Conservation (phyloP, 345 rosid species). For the Citrus australasica region DNA sequence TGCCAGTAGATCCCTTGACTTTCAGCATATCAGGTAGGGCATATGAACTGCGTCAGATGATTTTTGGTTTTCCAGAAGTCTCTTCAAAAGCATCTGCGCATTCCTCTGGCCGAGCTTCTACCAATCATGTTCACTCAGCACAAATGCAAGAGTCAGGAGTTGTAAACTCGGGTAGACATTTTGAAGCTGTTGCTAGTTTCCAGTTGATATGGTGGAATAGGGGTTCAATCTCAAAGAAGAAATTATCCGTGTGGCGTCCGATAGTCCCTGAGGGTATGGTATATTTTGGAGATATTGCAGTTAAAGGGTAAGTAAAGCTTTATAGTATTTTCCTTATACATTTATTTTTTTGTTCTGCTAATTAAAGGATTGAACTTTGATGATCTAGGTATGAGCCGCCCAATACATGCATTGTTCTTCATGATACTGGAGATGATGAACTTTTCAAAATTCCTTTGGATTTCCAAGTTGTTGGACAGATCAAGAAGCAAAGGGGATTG, state of each 20-base stretch:
- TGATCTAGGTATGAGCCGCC: slow-evolving; percentile 80
- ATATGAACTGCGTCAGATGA: slow-evolving; percentile 68
- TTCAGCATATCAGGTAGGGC: slow-evolving; percentile 53
- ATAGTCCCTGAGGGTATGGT: slow-evolving; percentile 70
- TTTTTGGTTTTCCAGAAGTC: slow-evolving; percentile 52
- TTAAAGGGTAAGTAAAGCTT: slow-evolving; percentile 65
- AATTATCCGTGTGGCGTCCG: slow-evolving; percentile 92
- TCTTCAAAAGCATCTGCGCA: slow-evolving; percentile 33
- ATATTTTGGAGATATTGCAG: slow-evolving; percentile 93
- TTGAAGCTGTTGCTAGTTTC: slow-evolving; percentile 82
- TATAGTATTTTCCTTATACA: not conserved
- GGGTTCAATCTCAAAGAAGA: slow-evolving; percentile 64
- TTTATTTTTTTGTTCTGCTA: slow-evolving; percentile 4
- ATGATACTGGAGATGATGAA: slow-evolving; percentile 64
- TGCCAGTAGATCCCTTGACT: slow-evolving; percentile 67
- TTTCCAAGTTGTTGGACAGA: slow-evolving; percentile 74
- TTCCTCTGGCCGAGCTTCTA: slow-evolving; percentile 32
- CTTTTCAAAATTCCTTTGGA: slow-evolving; percentile 59
- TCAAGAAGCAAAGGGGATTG: slow-evolving; percentile 80
- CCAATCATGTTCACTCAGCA: slow-evolving; percentile 25
- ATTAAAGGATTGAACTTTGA: slow-evolving; percentile 2
- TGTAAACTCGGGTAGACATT: slow-evolving; percentile 54
- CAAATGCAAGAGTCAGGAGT: slow-evolving; percentile 30
- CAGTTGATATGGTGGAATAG: slow-evolving; percentile 87
- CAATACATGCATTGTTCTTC: slow-evolving; percentile 73